Percentiles rank a stretch among this genome's conserved stretches.
Evolutionary conservation across 495 filamentous ascomycete species (phyloP).

Genomic region (Trichoderma asperelloides): DNA sequence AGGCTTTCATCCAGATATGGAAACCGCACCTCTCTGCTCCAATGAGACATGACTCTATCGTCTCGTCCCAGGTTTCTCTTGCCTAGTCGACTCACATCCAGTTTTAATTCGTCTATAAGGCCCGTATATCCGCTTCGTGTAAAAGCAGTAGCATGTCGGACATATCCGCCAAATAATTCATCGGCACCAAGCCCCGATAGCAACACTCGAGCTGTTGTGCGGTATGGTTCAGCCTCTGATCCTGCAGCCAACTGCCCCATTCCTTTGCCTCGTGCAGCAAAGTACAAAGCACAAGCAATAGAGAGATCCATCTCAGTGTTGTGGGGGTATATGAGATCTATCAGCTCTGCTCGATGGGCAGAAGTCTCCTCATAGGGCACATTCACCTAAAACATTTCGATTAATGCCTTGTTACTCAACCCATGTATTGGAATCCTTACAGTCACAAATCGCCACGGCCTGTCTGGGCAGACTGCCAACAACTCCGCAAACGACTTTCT

Average conservation of each 20-base stretch:
- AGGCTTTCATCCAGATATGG: conserved; percentile 86
- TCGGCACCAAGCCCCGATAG: conserved; percentile 92
- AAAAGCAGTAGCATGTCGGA: conserved; percentile 73
- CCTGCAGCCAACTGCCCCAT: conserved; percentile 21
- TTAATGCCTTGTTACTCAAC: background rate
- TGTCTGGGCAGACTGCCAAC: conserved; percentile 55
- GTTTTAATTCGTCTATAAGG: conserved; percentile 72
- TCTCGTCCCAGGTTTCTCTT: conserved; percentile 91
- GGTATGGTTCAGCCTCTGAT: conserved; percentile 36
- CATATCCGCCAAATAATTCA: conserved; percentile 92
- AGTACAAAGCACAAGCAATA: conserved; percentile 89
- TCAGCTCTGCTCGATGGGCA: conserved; percentile 57
- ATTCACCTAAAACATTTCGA: conserved; percentile 51
- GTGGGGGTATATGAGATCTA: conserved; percentile 78
- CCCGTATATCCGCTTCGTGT: conserved; percentile 54
- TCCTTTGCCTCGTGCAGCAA: conserved; percentile 75
- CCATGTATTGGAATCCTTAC: conserved; percentile 25
- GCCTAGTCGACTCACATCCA: conserved; percentile 80
- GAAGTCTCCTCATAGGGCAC: conserved; percentile 70
- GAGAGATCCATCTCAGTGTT: conserved; percentile 99
- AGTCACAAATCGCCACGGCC: conserved; percentile 71
- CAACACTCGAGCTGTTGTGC: conserved; percentile 68
- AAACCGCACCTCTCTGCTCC: conserved; percentile 85
- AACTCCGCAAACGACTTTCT: conserved; percentile 68
- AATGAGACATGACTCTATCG: conserved; percentile 81